Conservation (phyloP, 768 basidiomycete species). For the Boletellus ananas region DNA sequence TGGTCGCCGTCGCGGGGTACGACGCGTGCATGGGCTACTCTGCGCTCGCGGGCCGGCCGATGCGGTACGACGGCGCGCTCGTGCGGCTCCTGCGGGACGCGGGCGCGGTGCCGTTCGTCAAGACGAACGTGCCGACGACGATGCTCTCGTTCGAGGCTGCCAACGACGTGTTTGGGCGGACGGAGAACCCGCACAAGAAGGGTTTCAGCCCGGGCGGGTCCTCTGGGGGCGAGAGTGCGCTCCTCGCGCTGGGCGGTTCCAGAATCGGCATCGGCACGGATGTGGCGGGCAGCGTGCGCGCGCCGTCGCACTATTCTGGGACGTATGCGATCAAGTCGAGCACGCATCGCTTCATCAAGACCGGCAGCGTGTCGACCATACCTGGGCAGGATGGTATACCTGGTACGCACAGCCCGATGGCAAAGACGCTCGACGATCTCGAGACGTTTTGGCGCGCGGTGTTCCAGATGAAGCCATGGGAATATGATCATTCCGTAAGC, state of each 20-base stretch:
- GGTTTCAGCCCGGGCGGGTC: constrained; percentile 62
- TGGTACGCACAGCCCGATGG: constrained; percentile 56
- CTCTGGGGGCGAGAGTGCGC: constrained; percentile 62
- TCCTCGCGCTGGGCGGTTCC: constrained; percentile 58
- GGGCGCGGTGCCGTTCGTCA: constrained; percentile 63
- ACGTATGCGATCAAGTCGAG: constrained; percentile 59
- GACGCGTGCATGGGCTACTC: constrained; percentile 62
- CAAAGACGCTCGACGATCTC: constrained; percentile 56
- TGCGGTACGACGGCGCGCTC: constrained; percentile 44
- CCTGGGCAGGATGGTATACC: constrained; percentile 57
- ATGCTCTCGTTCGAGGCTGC: constrained; percentile 55
- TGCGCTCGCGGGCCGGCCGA: constrained; percentile 42
- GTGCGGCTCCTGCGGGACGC: constrained; percentile 54
- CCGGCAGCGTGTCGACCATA: constrained; percentile 44
- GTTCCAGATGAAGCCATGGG: constrained; percentile 59
- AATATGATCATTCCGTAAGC: constrained; percentile 52
- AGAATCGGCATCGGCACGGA: constrained; percentile 66
- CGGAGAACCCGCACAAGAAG: constrained; percentile 57
- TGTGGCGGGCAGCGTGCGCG: constrained; percentile 65
- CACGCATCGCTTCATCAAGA: constrained; percentile 51
- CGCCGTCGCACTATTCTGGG: constrained; percentile 65
- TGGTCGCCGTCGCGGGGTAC: constrained; percentile 48
- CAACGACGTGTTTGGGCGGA: constrained; percentile 56
- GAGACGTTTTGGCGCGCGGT: constrained; percentile 64
- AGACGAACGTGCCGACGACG: constrained; percentile 61